Conservation (phyloP, 2,329 filamentous ascomycete genomes). For the Polychaeton citri region DNA sequence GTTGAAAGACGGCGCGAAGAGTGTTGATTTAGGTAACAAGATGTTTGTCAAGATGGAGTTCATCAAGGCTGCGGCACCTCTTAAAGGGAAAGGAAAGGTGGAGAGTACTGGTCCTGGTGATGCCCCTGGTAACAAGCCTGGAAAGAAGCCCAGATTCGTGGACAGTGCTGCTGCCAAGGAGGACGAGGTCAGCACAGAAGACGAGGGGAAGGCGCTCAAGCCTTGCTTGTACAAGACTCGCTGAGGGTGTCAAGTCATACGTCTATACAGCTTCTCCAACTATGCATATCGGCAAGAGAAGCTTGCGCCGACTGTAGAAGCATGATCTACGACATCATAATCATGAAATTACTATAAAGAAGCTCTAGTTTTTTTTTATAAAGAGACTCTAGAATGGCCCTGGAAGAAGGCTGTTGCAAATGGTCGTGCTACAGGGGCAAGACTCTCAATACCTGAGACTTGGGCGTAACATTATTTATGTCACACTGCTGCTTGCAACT, state of each 20-base stretch:
- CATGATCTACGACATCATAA: too few species aligned
- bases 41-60: constrained; percentile 99
- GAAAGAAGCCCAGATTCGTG: constrained; percentile 41
- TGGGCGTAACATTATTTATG: too few species aligned
- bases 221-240: constrained; percentile 93
- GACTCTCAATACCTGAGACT: too few species aligned
- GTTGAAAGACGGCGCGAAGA: constrained; percentile 51
- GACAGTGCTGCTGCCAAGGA: constrained; percentile 37
- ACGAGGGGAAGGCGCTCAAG: constrained; percentile 65
- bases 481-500: too few species aligned
- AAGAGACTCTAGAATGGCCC: too few species aligned
- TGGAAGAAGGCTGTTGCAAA: too few species aligned
- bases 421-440: too few species aligned
- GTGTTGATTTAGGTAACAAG: constrained; percentile 75
- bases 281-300: too few species aligned
- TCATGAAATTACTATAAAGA: too few species aligned
- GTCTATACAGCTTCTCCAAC: too few species aligned
- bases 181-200: constrained; percentile 42
- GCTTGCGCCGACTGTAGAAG: too few species aligned
- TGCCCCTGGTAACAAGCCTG: constrained; percentile 27
- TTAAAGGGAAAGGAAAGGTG: constrained; percentile 58
- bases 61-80: constrained; percentile 64
- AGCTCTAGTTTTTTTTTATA: too few species aligned
- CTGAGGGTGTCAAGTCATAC: constrained; percentile 37
- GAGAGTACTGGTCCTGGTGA: constrained; percentile 22